Evolutionary conservation across 495 filamentous ascomycete species (phyloP).

Genomic region (Aspergillus homomorphus): DNA sequence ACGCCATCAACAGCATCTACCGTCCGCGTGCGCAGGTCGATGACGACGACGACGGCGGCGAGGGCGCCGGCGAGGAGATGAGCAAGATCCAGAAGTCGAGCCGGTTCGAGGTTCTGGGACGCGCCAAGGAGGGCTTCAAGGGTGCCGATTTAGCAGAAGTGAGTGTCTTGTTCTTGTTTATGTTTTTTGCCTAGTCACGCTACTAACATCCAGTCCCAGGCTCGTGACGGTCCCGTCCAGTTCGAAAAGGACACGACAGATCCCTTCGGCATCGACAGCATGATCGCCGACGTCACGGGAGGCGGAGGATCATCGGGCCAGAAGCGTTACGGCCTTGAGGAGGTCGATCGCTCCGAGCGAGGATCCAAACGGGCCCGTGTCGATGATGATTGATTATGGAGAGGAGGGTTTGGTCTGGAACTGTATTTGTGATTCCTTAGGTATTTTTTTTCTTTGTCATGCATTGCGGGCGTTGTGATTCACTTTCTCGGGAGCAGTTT

Average conservation of each 20-base stretch:
- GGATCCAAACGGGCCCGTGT: constrained; percentile 74
- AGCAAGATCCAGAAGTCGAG: constrained; percentile 78
- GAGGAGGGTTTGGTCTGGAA: neutral
- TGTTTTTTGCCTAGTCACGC: neutral
- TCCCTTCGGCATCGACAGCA: constrained; percentile 89
- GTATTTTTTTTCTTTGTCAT: neutral
- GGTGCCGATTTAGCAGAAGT: constrained; percentile 85
- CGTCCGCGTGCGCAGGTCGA: constrained; percentile 67
- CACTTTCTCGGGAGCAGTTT: neutral
- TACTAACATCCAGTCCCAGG: constrained; percentile 38
- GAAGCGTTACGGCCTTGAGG: constrained; percentile 84
- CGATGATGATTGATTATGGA: constrained; percentile 59
- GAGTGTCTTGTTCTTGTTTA: constrained; percentile 28
- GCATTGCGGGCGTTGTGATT: constrained; percentile 13
- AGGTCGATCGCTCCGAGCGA: constrained; percentile 56
- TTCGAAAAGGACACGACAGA: constrained; percentile 92
- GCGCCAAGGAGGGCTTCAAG: constrained; percentile 81
- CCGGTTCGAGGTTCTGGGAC: constrained; percentile 84
- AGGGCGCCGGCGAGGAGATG: constrained; percentile 68
- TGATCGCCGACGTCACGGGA: constrained; percentile 76
- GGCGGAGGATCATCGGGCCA: constrained; percentile 50
- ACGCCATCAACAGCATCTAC: constrained; percentile 94
- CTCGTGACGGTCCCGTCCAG: constrained; percentile 86
- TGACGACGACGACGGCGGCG: constrained; percentile 72
- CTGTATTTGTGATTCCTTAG: neutral